Conservation (phyloP, 768 basidiomycete genomes). For the Tephrocybe sp. region DNA sequence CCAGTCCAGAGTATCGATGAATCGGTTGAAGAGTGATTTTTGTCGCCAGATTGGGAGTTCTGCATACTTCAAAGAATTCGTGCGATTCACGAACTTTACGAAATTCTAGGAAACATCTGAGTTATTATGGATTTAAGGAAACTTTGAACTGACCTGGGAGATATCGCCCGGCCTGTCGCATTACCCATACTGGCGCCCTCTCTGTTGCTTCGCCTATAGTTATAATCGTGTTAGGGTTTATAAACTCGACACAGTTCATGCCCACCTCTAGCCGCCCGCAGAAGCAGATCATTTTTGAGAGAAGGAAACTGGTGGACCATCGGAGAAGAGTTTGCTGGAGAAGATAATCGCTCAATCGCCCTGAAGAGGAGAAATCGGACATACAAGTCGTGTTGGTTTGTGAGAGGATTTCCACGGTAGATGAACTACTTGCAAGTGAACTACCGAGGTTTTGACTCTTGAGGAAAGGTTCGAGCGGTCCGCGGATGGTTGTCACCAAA, state of each 20-base stretch:
- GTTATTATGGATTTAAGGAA: constrained; percentile 1
- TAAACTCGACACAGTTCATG: background rate
- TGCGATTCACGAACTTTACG: constrained; percentile 81
- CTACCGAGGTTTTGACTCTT: no score
- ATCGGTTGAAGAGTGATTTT: constrained; percentile 95
- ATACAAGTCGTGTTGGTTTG: background rate
- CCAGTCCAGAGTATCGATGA: constrained; percentile 76
- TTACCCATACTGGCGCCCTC: constrained; percentile 96
- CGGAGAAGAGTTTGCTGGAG: constrained; percentile 1
- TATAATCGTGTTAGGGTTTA: background rate
- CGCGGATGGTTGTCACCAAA: background rate
- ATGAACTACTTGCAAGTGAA: no score
- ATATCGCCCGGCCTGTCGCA: constrained; percentile 96
- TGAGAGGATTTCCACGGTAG: background rate
- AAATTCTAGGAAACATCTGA: constrained; percentile 63
- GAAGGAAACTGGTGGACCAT: constrained; percentile 60
- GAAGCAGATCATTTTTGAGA: constrained; percentile 82
- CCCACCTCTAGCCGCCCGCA: constrained; percentile 84
- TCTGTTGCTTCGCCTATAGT: constrained; percentile 81
- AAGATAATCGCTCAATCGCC: no score
- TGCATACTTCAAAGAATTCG: constrained; percentile 95
- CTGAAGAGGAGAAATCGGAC: no score
- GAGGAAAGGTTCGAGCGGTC: background rate
- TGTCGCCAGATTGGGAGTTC: constrained; percentile 85
- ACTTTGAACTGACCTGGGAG: constrained; percentile 70